phyloP scores from a whole-genome alignment of 2,329 filamentous ascomycete species.

The Diaporthe amygdali region DNA sequence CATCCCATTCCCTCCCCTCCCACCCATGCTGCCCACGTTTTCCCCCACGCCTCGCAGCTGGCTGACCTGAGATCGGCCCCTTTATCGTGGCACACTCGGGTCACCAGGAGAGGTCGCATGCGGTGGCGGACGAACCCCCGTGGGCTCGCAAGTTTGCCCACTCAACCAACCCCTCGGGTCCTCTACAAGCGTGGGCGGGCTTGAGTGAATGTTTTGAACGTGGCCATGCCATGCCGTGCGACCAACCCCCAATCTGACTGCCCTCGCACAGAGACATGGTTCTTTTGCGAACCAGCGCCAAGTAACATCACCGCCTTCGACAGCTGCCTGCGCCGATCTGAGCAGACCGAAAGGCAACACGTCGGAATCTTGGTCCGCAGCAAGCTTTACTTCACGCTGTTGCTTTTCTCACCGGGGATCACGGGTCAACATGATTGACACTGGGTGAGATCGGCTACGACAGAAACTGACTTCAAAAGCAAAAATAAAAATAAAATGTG shows the following conservation, averaged over 20 bases:
- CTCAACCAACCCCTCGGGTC: constrained; percentile 14
- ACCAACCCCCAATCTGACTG: constrained; percentile 9
- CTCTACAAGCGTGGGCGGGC: background rate
- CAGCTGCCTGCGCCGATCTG: background rate
- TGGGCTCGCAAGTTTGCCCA: constrained; percentile 8
- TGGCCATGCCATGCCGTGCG: background rate
- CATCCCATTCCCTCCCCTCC: background rate
- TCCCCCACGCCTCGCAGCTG: constrained; percentile 12
- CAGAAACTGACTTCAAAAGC: background rate
- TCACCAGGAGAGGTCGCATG: constrained; percentile 15
- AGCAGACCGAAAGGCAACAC: background rate
- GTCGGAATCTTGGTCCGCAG: background rate
- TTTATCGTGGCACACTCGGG: constrained; percentile 18
- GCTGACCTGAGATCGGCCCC: constrained; percentile 19
- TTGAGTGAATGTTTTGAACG: background rate
- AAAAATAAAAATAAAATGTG: background rate
- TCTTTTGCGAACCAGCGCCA: constrained; percentile 10
- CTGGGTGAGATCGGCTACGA: background rate
- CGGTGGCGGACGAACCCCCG: constrained; percentile 9
- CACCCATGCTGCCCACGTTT: constrained; percentile 23
- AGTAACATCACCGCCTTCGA: background rate
- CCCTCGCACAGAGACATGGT: constrained; percentile 13
- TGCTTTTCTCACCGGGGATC: constrained; percentile 1
- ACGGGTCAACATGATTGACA: background rate
- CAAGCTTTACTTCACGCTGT: background rate